Evolutionary conservation across 1,284 basidiomycete genomes (phyloP).

Genomic region (Porphyrellus sp.): DNA sequence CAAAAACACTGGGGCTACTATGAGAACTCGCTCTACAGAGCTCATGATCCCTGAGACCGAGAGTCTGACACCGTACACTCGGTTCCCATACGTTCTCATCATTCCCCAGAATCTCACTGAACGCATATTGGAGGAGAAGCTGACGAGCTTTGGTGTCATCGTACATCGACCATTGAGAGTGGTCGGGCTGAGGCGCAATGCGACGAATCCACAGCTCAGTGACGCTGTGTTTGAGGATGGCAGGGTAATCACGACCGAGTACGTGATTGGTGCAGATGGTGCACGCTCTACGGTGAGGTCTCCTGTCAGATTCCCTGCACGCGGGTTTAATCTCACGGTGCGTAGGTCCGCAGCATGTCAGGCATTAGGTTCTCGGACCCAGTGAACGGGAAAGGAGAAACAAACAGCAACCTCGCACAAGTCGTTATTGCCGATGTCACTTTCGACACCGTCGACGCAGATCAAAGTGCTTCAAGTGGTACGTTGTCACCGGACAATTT

Average conservation of each 20-base stretch:
- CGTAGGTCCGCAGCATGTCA: constrained; percentile 9
- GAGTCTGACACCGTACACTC: constrained; percentile 38
- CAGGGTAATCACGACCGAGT: constrained; percentile 42
- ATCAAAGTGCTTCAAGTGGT: background rate
- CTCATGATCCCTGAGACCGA: constrained; percentile 36
- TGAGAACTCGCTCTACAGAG: constrained; percentile 34
- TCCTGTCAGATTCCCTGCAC: background rate
- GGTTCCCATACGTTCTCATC: constrained; percentile 42
- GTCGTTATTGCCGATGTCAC: constrained; percentile 3
- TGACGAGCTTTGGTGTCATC: constrained; percentile 27
- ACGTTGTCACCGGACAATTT: constrained; percentile 20
- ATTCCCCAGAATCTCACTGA: constrained; percentile 49
- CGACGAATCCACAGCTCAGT: constrained; percentile 21
- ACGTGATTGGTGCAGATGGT: constrained; percentile 55
- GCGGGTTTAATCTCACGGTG: background rate
- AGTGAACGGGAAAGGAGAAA: background rate
- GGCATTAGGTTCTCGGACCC: constrained; percentile 16
- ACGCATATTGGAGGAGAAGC: constrained; percentile 36
- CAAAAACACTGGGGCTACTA: constrained; percentile 27
- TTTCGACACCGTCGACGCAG: background rate
- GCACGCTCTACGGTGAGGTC: constrained; percentile 44
- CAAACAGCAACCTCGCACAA: background rate
- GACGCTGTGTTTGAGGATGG: constrained; percentile 50
- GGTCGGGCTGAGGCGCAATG: constrained; percentile 28
- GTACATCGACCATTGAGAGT: constrained; percentile 23